These are phyloP conservation scores for Beauveria scarabaeidicola DNA, from an alignment of 2,329 filamentous ascomycete genomes.

Conservation along the genomic window DNA sequence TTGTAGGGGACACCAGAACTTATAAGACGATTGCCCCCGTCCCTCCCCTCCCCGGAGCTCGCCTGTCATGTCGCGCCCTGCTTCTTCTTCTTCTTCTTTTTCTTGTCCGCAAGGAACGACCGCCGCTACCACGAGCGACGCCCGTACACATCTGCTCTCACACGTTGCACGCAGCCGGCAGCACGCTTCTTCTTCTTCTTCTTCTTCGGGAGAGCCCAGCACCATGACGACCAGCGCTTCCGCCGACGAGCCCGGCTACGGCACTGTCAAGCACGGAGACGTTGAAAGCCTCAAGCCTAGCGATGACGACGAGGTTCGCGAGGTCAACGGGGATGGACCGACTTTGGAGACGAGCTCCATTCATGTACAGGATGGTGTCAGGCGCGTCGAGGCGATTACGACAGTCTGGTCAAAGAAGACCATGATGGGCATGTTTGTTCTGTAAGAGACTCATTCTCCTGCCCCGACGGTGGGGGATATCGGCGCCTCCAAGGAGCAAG, in stretches of 20 bases:
- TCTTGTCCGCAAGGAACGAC: not conserved
- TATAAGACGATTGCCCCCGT: not conserved
- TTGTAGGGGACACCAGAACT: too few relatives aligned
- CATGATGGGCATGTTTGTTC: conserved; percentile 26
- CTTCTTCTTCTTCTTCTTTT: not conserved
- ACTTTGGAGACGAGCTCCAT: conserved; percentile 14
- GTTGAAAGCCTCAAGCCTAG: not conserved
- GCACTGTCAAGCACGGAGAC: conserved; percentile 2
- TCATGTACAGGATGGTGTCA: conserved; percentile 28
- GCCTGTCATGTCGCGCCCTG: not conserved
- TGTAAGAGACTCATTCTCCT: conserved; percentile 22
- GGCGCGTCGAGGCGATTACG: conserved; percentile 30
- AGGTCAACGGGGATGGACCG: not conserved
- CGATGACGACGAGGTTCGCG: conserved; percentile 10
- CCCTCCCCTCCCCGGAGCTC: too few relatives aligned
- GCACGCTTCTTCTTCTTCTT: not conserved
- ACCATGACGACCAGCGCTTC: not conserved
- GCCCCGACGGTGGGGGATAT: too few relatives aligned
- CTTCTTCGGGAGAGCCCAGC: not conserved
- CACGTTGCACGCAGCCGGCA: not conserved
- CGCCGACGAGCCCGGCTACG: not conserved
- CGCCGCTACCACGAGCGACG: not conserved
- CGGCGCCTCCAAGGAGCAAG: too few relatives aligned
- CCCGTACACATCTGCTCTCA: not conserved
- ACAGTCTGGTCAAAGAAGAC: conserved; percentile 29